A percentile compares a stretch with the other conserved stretches of the same genome.
Conservation (phyloP, 2,329 filamentous ascomycete genomes). For the Capronia coronata region DNA sequence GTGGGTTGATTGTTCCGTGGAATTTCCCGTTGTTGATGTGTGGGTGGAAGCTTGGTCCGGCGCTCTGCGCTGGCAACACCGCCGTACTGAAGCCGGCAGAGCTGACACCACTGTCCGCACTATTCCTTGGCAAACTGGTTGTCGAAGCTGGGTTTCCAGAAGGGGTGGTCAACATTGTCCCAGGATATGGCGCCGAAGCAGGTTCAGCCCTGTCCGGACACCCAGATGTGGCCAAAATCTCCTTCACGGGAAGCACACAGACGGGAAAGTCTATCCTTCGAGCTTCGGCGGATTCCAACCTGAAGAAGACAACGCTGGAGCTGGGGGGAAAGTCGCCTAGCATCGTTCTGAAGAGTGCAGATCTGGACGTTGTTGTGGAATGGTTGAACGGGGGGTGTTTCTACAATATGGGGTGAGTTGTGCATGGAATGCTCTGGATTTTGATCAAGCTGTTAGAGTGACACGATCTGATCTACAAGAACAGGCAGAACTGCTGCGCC, state of each 20-base stretch:
- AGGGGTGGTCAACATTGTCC: slow-evolving; percentile 36
- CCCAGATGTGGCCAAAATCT: slow-evolving; percentile 37
- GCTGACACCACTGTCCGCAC: slow-evolving; percentile 50
- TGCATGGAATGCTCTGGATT: slow-evolving; percentile 32
- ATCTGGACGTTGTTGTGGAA: slow-evolving; percentile 61
- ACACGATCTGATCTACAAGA: slow-evolving; percentile 18
- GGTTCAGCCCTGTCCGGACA: slow-evolving; percentile 29
- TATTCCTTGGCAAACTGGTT: slow-evolving; percentile 60
- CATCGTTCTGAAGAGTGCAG: slow-evolving; percentile 58
- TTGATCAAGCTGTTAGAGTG: slow-evolving; percentile 28
- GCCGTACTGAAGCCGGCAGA: slow-evolving; percentile 53
- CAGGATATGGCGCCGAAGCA: slow-evolving; percentile 29
- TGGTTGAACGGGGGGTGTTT: slow-evolving; percentile 57
- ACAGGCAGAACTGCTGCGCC: neutral
- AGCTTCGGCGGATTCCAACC: slow-evolving; percentile 32
- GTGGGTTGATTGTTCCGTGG: slow-evolving; percentile 68
- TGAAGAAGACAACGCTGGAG: slow-evolving; percentile 57
- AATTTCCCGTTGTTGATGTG: slow-evolving; percentile 71
- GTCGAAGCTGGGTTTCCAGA: slow-evolving; percentile 36
- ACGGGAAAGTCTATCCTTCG: slow-evolving; percentile 37
- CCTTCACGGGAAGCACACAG: slow-evolving; percentile 35
- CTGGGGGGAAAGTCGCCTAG: slow-evolving; percentile 61
- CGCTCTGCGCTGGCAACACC: slow-evolving; percentile 52
- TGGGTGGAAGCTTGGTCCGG: slow-evolving; percentile 59
- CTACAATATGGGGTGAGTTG: slow-evolving; percentile 32